Percentiles rank a stretch among this genome's conserved stretches.
Conservation (phyloP, 306 rosid genomes). For the Morella rubra region DNA sequence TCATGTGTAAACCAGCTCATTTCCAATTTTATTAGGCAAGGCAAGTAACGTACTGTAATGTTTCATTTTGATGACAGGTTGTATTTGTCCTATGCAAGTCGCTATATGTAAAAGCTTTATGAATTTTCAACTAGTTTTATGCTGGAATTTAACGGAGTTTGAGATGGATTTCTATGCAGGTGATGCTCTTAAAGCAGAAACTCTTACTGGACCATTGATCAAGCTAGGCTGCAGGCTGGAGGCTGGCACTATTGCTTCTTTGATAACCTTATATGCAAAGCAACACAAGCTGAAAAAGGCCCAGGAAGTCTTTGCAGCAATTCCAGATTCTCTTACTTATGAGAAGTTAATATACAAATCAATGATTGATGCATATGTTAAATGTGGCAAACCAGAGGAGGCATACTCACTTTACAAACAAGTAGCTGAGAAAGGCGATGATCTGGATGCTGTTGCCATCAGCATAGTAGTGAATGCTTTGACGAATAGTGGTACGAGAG, state of each 20-base stretch:
- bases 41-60: conserved; percentile 35
- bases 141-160: not conserved
- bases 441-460: conserved; percentile 70
- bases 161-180: conserved; percentile 47
- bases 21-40: conserved; percentile 56
- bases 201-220: conserved; percentile 41
- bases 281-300: conserved; percentile 67
- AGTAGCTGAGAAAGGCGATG: conserved; percentile 52
- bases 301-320: conserved; percentile 59
- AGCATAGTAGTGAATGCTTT: conserved; percentile 81
- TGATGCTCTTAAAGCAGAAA: conserved; percentile 71
- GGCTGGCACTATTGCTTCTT: conserved; percentile 54
- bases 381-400: conserved; percentile 72
- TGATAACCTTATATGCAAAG: conserved; percentile 69
- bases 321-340: conserved; percentile 44
- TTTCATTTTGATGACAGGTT: not conserved
- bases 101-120: conserved; percentile 13
- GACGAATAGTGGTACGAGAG: conserved; percentile 59
- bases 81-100: not conserved
- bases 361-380: conserved; percentile 79
- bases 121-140: conserved; percentile 24
- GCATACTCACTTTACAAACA: conserved; percentile 69
- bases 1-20: conserved; percentile 46
- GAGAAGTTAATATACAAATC: conserved; percentile 49
- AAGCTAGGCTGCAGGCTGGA: conserved; percentile 54